phyloP scores from a whole-genome alignment of 2,329 filamentous ascomycete species.

The Metarhizium robertsii region DNA sequence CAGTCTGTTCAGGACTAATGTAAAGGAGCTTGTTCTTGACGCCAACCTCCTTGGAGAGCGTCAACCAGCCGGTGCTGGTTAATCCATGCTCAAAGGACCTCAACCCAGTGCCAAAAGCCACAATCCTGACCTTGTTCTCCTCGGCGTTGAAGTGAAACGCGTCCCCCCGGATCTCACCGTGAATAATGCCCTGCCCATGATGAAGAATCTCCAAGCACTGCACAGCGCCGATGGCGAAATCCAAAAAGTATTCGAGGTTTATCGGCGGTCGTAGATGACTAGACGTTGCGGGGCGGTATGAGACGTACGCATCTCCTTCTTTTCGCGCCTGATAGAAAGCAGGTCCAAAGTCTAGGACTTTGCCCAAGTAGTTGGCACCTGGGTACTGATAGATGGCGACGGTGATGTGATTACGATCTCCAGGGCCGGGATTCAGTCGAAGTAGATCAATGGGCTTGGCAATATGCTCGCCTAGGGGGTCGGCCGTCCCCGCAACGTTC shows the following conservation, averaged over 20 bases:
- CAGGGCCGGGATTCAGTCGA: slow-evolving; percentile 56
- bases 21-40: slow-evolving; percentile 85
- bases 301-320: slow-evolving; percentile 40
- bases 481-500: slow-evolving; percentile 58
- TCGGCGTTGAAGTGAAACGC: slow-evolving; percentile 79
- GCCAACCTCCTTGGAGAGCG: slow-evolving; percentile 71
- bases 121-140: slow-evolving; percentile 63
- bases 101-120: slow-evolving; percentile 79
- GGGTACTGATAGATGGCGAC: slow-evolving; percentile 76
- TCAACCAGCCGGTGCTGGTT: slow-evolving; percentile 76
- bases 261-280: slow-evolving; percentile 46
- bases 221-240: slow-evolving; percentile 83
- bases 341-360: slow-evolving; percentile 69
- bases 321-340: slow-evolving; percentile 54
- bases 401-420: slow-evolving; percentile 62
- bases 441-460: slow-evolving; percentile 73
- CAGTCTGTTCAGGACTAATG: slow-evolving; percentile 91
- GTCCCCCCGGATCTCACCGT: slow-evolving; percentile 84
- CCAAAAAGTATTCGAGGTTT: slow-evolving; percentile 67
- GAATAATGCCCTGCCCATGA: slow-evolving; percentile 75
- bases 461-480: slow-evolving; percentile 67
- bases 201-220: slow-evolving; percentile 87
- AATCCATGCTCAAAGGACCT: slow-evolving; percentile 87
- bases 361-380: slow-evolving; percentile 61
- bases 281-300: slow-evolving; percentile 33